Evolutionary conservation across 148 eudicot genomes (phyloP).

Genomic region (Vaccinium vitisidaea): DNA sequence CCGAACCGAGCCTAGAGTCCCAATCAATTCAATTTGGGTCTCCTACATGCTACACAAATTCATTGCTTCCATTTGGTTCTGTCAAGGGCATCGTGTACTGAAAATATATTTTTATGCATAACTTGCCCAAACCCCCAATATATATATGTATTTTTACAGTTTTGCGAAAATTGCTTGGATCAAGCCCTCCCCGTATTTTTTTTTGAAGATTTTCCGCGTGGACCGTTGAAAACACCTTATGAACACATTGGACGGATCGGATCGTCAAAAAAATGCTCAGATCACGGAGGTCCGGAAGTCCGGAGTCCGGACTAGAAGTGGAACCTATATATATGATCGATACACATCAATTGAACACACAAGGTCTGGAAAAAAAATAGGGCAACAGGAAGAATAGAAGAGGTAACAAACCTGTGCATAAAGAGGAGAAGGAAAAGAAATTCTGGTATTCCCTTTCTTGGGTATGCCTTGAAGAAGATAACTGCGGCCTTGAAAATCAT

Average conservation of each 20-base stretch:
- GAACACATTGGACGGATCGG: too few relatives aligned
- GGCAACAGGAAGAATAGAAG: background rate
- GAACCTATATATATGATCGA: too few relatives aligned
- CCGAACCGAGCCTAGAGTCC: background rate
- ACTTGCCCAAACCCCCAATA: background rate
- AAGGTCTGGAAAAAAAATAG: background rate
- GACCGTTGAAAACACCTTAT: too few relatives aligned
- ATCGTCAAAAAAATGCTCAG: too few relatives aligned
- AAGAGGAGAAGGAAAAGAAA: slow-evolving; percentile 11
- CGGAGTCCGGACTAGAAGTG: too few relatives aligned
- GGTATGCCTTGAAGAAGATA: slow-evolving; percentile 15
- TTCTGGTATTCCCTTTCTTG: slow-evolving; percentile 20
- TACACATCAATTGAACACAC: background rate
- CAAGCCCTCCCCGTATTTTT: too few relatives aligned
- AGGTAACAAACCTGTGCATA: slow-evolving; percentile 38
- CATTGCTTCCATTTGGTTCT: background rate
- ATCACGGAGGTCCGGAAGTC: too few relatives aligned
- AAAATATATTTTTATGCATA: background rate
- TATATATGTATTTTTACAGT: background rate
- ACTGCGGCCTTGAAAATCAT: slow-evolving; percentile 38
- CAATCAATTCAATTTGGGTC: background rate
- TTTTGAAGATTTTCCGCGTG: too few relatives aligned
- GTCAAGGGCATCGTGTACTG: background rate
- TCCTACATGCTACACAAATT: background rate
- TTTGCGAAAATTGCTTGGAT: too few relatives aligned